phyloP scores from a whole-genome alignment of 495 filamentous ascomycete genomes.

The Daldinia bambusicola region DNA sequence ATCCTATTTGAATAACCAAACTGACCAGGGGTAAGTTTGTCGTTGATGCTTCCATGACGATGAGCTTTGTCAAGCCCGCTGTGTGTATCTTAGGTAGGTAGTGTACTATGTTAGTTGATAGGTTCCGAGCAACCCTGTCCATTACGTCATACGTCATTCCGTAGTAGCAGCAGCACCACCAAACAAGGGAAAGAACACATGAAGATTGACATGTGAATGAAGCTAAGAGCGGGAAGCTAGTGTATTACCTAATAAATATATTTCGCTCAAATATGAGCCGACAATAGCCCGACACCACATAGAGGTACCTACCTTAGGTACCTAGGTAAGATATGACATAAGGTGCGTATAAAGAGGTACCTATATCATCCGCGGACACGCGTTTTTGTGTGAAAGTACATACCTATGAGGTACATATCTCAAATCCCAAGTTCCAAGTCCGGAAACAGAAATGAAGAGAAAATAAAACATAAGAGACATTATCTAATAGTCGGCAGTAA shows the following conservation, averaged over 20 bases:
- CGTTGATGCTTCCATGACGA: conserved; percentile 34
- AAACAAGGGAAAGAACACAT: not conserved
- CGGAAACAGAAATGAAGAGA: not conserved
- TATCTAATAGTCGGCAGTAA: not conserved
- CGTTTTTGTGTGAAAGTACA: conserved; percentile 1
- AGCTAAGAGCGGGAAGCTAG: not conserved
- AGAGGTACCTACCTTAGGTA: too few species aligned
- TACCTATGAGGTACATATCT: not conserved
- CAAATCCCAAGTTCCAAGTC: not conserved
- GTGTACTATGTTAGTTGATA: not conserved
- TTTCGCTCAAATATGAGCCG: not conserved
- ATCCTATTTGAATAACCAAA: conserved; percentile 17
- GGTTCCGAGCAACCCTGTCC: conserved; percentile 20
- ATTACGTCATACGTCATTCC: conserved; percentile 43
- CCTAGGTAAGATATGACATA: too few species aligned
- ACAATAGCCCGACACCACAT: not conserved
- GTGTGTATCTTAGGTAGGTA: too few species aligned
- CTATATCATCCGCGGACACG: not conserved
- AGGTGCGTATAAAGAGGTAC: too few species aligned
- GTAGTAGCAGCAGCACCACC: too few species aligned
- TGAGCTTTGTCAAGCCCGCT: not conserved
- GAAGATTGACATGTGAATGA: conserved; percentile 35
- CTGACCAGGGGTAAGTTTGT: not conserved
- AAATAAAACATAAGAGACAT: conserved; percentile 4
- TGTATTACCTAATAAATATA: not conserved